phyloP scores from a whole-genome alignment of 495 filamentous ascomycete species.

The Copromyces sp. region DNA sequence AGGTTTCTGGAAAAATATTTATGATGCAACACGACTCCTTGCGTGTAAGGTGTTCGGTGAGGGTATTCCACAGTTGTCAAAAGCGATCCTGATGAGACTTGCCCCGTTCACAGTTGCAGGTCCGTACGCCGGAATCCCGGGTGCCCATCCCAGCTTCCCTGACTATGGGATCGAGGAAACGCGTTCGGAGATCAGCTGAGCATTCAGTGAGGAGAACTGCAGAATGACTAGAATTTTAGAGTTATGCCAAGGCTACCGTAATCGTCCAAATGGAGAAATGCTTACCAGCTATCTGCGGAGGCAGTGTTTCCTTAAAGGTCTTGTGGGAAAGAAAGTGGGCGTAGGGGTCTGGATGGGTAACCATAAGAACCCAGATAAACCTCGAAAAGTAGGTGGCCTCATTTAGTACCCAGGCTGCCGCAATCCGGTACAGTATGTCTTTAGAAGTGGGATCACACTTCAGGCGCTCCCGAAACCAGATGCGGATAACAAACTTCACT shows the following conservation, averaged over 20 bases:
- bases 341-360: background rate
- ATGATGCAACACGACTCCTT: too few relatives aligned
- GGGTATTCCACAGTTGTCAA: too few relatives aligned
- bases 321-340: background rate
- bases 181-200: background rate
- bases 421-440: too few relatives aligned
- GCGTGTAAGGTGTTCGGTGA: too few relatives aligned
- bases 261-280: too few relatives aligned
- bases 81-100: background rate
- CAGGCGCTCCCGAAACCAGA: background rate
- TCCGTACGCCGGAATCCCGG: too few relatives aligned
- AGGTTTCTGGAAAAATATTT: too few relatives aligned
- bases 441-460: too few relatives aligned
- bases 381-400: background rate
- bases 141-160: background rate
- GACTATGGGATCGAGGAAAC: background rate
- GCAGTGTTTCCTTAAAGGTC: background rate
- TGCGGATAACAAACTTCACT: background rate
- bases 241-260: too few relatives aligned
- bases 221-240: too few relatives aligned
- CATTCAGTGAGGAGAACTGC: background rate
- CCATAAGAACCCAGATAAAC: too few relatives aligned
- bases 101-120: background rate
- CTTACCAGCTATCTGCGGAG: background rate
- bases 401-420: background rate